phyloP scores from a whole-genome alignment of 2,329 filamentous ascomycete species.

The Colletotrichum filicis region DNA sequence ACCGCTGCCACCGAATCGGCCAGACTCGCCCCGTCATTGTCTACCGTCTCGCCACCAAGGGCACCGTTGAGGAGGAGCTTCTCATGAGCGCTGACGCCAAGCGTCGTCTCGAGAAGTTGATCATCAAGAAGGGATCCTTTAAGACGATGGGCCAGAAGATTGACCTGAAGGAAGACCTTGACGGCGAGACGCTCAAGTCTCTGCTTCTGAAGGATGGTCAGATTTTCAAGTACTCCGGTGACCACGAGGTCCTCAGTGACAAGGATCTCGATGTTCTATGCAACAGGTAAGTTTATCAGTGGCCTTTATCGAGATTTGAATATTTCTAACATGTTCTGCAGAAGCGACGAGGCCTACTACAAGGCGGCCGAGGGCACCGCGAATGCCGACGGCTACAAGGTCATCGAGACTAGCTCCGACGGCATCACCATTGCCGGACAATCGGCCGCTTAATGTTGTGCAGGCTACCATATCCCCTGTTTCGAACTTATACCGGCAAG shows the following conservation, averaged over 20 bases:
- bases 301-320: not conserved
- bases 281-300: constrained; percentile 64
- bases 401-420: constrained; percentile 79
- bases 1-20: constrained; percentile 93
- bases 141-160: constrained; percentile 74
- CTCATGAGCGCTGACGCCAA: constrained; percentile 92
- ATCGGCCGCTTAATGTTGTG: not conserved
- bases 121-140: constrained; percentile 94
- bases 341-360: constrained; percentile 70
- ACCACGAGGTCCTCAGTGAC: constrained; percentile 76
- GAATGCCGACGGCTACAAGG: constrained; percentile 75
- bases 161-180: constrained; percentile 62
- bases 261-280: constrained; percentile 82
- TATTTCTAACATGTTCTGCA: constrained; percentile 28
- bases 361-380: constrained; percentile 83
- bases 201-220: constrained; percentile 79
- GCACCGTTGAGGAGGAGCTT: constrained; percentile 89
- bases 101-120: constrained; percentile 89
- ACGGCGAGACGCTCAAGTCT: constrained; percentile 69
- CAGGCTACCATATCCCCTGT: not conserved
- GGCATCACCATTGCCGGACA: constrained; percentile 51
- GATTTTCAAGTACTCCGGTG: constrained; percentile 68
- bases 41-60: constrained; percentile 92
- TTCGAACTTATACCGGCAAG: not conserved
- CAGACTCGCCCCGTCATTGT: constrained; percentile 93